Percentiles rank a stretch among this genome's conserved stretches.
phyloP scores from a whole-genome alignment of 305 asterid species.

The Fraxinus floribunda region DNA sequence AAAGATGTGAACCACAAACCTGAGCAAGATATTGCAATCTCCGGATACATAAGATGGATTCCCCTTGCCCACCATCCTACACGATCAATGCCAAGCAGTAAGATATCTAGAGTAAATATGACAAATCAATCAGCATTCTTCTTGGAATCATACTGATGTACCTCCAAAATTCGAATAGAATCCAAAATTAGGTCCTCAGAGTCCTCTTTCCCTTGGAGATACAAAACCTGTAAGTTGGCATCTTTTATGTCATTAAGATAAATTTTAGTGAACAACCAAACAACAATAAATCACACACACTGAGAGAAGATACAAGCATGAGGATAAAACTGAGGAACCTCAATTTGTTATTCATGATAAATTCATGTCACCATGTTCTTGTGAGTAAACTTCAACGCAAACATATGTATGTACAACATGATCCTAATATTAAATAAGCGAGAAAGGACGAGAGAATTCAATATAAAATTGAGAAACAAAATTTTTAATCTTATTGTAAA shows the following conservation, averaged over 20 bases:
- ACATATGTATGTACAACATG: background rate
- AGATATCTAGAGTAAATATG: conserved; percentile 12
- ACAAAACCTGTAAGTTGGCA: conserved; percentile 55
- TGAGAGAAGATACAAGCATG: background rate
- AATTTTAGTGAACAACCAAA: background rate
- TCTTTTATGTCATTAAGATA: conserved; percentile 15
- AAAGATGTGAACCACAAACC: conserved; percentile 44
- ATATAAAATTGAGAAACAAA: background rate
- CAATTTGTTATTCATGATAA: background rate
- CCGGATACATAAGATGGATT: conserved; percentile 56
- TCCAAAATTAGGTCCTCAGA: conserved; percentile 66
- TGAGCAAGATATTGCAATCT: conserved; percentile 80
- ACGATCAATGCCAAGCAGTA: conserved; percentile 30
- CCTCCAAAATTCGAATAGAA: conserved; percentile 84
- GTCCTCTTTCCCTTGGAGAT: conserved; percentile 73
- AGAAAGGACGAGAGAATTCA: background rate
- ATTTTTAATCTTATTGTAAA: background rate
- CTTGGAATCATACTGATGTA: conserved; percentile 28
- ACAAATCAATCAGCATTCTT: conserved; percentile 23
- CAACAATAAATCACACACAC: background rate
- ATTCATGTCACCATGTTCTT: background rate
- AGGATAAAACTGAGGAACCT: background rate
- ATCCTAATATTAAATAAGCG: background rate
- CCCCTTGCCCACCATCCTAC: conserved; percentile 79
- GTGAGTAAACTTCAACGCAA: background rate